Evolutionary conservation across 257 asterid genomes (phyloP).

Genomic region (Lavandula angustifolia): DNA sequence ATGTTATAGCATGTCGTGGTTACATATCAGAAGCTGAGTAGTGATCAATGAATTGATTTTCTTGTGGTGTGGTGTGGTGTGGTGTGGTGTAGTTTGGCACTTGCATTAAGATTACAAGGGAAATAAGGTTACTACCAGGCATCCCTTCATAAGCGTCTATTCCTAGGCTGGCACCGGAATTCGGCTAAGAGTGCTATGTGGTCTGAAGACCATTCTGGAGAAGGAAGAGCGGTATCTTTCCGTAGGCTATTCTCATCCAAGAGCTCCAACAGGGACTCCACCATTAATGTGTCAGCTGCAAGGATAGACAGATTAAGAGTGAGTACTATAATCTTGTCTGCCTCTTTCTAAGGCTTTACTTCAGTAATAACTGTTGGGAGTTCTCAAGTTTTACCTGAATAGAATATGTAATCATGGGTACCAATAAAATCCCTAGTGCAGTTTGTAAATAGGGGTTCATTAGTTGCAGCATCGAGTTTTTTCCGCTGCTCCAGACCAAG

Average conservation of each 20-base stretch:
- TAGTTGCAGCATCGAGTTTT: slow-evolving; percentile 81
- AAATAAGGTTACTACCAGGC: too few species aligned
- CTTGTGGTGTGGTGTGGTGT: too few species aligned
- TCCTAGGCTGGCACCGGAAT: slow-evolving; percentile 83
- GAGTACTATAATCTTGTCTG: neutral
- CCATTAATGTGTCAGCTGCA: slow-evolving; percentile 79
- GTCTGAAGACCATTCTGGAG: slow-evolving; percentile 99
- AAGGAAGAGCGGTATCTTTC: slow-evolving; percentile 97
- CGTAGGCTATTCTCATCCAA: slow-evolving; percentile 93
- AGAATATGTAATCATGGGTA: slow-evolving; percentile 95
- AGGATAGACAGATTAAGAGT: neutral
- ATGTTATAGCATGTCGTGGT: too few species aligned
- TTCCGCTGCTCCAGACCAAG: slow-evolving; percentile 80
- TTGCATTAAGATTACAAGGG: too few species aligned
- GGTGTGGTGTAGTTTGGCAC: too few species aligned
- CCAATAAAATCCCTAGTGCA: slow-evolving; percentile 93
- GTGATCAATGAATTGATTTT: too few species aligned
- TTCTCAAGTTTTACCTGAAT: slow-evolving; percentile 63
- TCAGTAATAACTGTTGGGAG: too few species aligned
- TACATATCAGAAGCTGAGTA: too few species aligned
- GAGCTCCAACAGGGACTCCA: slow-evolving; percentile 93
- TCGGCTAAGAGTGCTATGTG: slow-evolving; percentile 96
- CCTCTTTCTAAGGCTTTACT: neutral
- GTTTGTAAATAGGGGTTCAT: slow-evolving; percentile 90
- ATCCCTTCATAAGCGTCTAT: slow-evolving; percentile 62